Conservation (phyloP, 2,329 filamentous ascomycete species). For the Pochonia chlamydosporia region DNA sequence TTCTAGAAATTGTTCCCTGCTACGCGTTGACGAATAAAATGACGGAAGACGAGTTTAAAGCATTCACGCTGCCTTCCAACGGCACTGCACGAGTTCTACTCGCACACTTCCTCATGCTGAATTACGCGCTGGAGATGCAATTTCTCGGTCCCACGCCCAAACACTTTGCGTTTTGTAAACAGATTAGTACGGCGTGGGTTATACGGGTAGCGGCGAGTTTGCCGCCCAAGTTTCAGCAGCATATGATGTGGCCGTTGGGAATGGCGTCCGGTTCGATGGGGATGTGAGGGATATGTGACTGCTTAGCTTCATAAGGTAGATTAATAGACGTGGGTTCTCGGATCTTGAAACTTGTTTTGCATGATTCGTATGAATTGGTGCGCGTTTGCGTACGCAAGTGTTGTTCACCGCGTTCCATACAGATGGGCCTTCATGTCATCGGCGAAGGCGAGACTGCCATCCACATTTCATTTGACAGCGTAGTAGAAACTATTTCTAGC, state of each 20-base stretch:
- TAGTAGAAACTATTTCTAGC: too few species aligned
- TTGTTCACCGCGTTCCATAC: too few species aligned
- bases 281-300: background rate
- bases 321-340: too few species aligned
- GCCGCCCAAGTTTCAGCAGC: background rate
- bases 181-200: constrained; percentile 2
- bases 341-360: too few species aligned
- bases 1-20: constrained; percentile 6
- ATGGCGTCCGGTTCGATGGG: background rate
- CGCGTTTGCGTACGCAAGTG: too few species aligned
- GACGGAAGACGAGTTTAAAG: constrained; percentile 8
- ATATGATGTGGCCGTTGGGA: constrained; percentile 2
- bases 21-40: constrained; percentile 10
- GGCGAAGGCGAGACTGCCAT: too few species aligned
- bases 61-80: constrained; percentile 6
- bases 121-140: background rate
- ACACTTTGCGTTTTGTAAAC: constrained; percentile 5
- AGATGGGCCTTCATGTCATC: too few species aligned
- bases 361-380: too few species aligned
- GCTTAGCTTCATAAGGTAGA: too few species aligned
- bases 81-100: constrained; percentile 4
- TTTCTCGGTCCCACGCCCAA: constrained; percentile 1
- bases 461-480: too few species aligned
- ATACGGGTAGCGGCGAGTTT: background rate
- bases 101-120: constrained; percentile 8